These are phyloP conservation scores for Scopulariopsis brevicaulis DNA, from an alignment of 2,329 filamentous ascomycete species.

Conservation along the genomic window DNA sequence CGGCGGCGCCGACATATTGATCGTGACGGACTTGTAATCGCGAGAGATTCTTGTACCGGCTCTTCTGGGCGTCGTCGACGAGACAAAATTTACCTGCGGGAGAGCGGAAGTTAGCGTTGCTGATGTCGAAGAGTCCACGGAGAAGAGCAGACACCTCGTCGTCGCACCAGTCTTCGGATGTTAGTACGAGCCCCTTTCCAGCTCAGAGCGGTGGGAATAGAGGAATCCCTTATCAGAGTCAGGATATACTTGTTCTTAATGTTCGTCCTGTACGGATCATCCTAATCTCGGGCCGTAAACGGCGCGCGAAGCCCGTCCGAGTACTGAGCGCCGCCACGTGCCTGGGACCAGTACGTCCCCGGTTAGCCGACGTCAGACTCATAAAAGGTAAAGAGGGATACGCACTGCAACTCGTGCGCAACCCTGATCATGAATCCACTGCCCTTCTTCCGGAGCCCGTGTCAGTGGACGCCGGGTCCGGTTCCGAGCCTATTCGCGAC, in stretches of 20 bases:
- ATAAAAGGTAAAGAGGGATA: constrained; percentile 40
- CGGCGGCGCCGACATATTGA: constrained; percentile 30
- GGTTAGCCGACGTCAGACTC: constrained; percentile 31
- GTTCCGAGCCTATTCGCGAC: constrained; percentile 38
- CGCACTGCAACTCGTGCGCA: constrained; percentile 40
- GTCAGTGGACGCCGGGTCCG: constrained; percentile 43
- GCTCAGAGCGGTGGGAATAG: background rate
- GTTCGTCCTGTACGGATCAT: constrained; percentile 28
- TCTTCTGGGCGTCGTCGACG: constrained; percentile 33
- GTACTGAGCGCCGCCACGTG: constrained; percentile 30
- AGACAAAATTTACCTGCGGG: constrained; percentile 39
- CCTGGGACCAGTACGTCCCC: constrained; percentile 33
- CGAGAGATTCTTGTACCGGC: constrained; percentile 3
- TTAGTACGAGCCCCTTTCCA: background rate
- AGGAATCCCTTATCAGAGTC: constrained; percentile 21
- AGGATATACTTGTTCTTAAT: constrained; percentile 42
- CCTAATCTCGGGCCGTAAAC: constrained; percentile 40
- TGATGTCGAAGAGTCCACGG: constrained; percentile 28
- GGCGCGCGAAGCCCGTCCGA: constrained; percentile 45
- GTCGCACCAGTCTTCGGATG: constrained; percentile 42
- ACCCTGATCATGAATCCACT: constrained; percentile 49
- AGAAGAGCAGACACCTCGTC: constrained; percentile 36
- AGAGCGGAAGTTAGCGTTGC: constrained; percentile 36
- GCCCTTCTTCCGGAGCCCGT: constrained; percentile 44
- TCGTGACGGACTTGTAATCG: constrained; percentile 30